These are phyloP conservation scores for Botrytis galanthina DNA, from an alignment of 2,329 filamentous ascomycete genomes.

Conservation along the genomic window DNA sequence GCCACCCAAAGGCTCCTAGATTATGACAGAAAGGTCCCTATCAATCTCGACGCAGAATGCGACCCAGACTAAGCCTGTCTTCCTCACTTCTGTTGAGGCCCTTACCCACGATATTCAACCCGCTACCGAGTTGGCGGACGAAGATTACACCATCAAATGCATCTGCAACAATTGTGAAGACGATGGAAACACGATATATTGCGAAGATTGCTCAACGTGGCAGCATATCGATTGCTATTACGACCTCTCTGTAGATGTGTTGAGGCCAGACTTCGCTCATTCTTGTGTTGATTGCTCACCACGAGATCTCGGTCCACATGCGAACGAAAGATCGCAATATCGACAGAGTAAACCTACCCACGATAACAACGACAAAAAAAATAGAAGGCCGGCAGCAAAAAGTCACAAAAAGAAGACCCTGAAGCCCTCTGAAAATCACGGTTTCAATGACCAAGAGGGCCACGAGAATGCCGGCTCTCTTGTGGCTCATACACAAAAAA, in stretches of 20 bases:
- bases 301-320: conserved; percentile 65
- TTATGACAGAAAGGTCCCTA: conserved; percentile 42
- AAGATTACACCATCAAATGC: conserved; percentile 96
- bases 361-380: conserved; percentile 61
- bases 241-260: conserved; percentile 66
- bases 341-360: conserved; percentile 52
- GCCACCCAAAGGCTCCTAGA: conserved; percentile 40
- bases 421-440: conserved; percentile 67
- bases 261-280: conserved; percentile 72
- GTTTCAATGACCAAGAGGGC: conserved; percentile 55
- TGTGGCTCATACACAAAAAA: conserved; percentile 64
- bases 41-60: conserved; percentile 40
- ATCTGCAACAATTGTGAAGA: conserved; percentile 92
- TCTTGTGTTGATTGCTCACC: conserved; percentile 88
- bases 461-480: conserved; percentile 48
- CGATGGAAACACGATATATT: conserved; percentile 96
- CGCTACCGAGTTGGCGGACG: conserved; percentile 54
- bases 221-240: conserved; percentile 99
- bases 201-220: conserved; percentile 95
- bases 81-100: conserved; percentile 26
- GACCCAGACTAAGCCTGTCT: conserved; percentile 34
- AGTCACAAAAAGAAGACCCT: conserved; percentile 78
- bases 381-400: conserved; percentile 73
- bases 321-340: conserved; percentile 69
- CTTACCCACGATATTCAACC: conserved; percentile 33